These are phyloP conservation scores for Pulveroboletus ravenelii DNA, from an alignment of 768 basidiomycete species.

Conservation along the genomic window DNA sequence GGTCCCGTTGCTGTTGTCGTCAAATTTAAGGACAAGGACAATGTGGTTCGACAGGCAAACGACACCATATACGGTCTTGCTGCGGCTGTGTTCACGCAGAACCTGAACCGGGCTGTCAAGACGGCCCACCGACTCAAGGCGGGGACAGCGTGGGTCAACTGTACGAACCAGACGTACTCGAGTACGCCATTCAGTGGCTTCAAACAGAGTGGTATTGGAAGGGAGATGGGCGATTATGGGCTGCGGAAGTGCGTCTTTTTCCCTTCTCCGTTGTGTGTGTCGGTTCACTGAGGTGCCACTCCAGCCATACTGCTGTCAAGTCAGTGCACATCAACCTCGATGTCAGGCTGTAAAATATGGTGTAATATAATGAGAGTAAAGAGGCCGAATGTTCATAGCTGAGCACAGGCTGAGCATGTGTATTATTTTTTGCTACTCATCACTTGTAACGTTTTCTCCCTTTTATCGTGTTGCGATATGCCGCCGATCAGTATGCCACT, in stretches of 20 bases:
- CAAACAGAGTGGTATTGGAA: slow-evolving; percentile 79
- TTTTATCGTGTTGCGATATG: not conserved
- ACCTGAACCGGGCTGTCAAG: slow-evolving; percentile 69
- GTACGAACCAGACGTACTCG: slow-evolving; percentile 24
- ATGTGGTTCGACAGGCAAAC: slow-evolving; percentile 73
- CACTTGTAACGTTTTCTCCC: not conserved
- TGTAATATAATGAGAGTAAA: no score
- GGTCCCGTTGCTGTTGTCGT: slow-evolving; percentile 75
- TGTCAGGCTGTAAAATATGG: slow-evolving; percentile 18
- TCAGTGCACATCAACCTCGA: slow-evolving; percentile 46
- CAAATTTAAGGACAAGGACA: slow-evolving; percentile 68
- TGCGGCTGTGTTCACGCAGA: slow-evolving; percentile 77
- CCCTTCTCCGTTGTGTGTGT: not conserved
- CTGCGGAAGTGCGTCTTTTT: slow-evolving; percentile 40
- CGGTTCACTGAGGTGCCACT: not conserved
- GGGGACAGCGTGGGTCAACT: slow-evolving; percentile 71
- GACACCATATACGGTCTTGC: slow-evolving; percentile 86
- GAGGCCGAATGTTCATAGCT: no score
- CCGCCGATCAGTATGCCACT: not conserved
- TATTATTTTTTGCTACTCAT: slow-evolving; percentile 32
- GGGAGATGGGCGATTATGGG: slow-evolving; percentile 78
- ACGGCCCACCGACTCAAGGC: slow-evolving; percentile 74
- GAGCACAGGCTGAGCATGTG: no score
- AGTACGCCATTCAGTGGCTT: slow-evolving; percentile 79
- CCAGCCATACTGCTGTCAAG: slow-evolving; percentile 23